Conservation (phyloP, 169 alveolate species). For the Ichthyophthirius multifiliis region DNA sequence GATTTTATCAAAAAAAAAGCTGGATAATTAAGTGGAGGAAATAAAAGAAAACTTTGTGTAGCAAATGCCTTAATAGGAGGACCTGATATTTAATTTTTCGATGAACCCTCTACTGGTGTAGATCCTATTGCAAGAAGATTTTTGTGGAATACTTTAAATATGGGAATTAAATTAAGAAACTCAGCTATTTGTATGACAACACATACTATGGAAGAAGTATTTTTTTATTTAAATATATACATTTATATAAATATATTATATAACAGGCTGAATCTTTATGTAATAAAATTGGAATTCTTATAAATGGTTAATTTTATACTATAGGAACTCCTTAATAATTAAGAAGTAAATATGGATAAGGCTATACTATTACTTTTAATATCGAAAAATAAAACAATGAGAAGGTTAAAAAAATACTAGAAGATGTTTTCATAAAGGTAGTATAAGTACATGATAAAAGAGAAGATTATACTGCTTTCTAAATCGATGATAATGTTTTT, state of each 20-base stretch:
- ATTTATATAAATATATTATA: no score
- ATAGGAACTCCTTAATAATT: slow-evolving; percentile 77
- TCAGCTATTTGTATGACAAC: slow-evolving; percentile 73
- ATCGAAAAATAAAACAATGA: background rate
- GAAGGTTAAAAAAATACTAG: background rate
- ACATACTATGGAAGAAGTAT: slow-evolving; percentile 81
- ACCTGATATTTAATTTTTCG: slow-evolving; percentile 78
- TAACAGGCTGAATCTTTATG: slow-evolving; percentile 79
- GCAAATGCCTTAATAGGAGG: slow-evolving; percentile 89
- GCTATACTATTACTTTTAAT: slow-evolving; percentile 71
- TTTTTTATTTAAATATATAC: no score
- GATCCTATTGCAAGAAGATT: slow-evolving; percentile 86
- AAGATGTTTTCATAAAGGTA: background rate
- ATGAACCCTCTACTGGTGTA: slow-evolving; percentile 92
- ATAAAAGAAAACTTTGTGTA: slow-evolving; percentile 83
- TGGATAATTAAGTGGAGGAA: slow-evolving; percentile 83
- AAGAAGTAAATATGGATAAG: slow-evolving; percentile 77
- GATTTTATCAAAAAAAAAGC: slow-evolving; percentile 50
- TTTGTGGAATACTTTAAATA: slow-evolving; percentile 83
- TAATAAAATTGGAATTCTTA: slow-evolving; percentile 78
- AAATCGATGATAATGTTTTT: slow-evolving; percentile 2
- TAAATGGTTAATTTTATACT: slow-evolving; percentile 64
- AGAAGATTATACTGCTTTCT: background rate
- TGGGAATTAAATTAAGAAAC: slow-evolving; percentile 21
- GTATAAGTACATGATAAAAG: slow-evolving; percentile 8